Evolutionary conservation across 306 rosid genomes (phyloP).

Genomic region (Cicer judaicum): DNA sequence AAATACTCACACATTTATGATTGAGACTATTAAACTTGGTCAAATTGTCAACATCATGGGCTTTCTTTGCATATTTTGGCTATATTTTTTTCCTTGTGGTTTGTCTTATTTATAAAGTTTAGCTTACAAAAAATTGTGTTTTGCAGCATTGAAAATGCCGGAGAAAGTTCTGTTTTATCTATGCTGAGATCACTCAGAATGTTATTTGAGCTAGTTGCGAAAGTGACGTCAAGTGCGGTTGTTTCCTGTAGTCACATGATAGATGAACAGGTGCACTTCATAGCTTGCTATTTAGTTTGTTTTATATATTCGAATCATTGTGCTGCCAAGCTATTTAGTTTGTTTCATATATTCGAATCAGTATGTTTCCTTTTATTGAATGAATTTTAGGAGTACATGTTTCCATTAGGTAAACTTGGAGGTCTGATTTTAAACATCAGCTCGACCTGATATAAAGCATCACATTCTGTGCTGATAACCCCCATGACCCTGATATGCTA

Average conservation of each 20-base stretch:
- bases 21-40: slow-evolving; percentile 19
- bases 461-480: slow-evolving; percentile 21
- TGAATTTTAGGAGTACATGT: slow-evolving; percentile 27
- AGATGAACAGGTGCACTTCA: slow-evolving; percentile 64
- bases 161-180: slow-evolving; percentile 84
- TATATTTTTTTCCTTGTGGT: not conserved
- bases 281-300: slow-evolving; percentile 37
- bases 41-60: slow-evolving; percentile 26
- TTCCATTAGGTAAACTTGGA: slow-evolving; percentile 32
- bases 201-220: slow-evolving; percentile 63
- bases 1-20: slow-evolving; percentile 1
- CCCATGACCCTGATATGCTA: slow-evolving; percentile 21
- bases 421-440: slow-evolving; percentile 16
- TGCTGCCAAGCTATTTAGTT: slow-evolving; percentile 25
- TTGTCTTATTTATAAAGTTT: slow-evolving; percentile 23
- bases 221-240: slow-evolving; percentile 54
- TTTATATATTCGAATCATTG: slow-evolving; percentile 16
- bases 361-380: slow-evolving; percentile 23
- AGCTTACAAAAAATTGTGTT: slow-evolving; percentile 42
- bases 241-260: slow-evolving; percentile 58
- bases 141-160: slow-evolving; percentile 95
- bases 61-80: slow-evolving; percentile 19
- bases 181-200: slow-evolving; percentile 86
- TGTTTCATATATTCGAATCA: slow-evolving; percentile 22
- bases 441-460: slow-evolving; percentile 6